Evolutionary conservation across 2,329 filamentous ascomycete species (phyloP).

Genomic region (Cytospora mali): DNA sequence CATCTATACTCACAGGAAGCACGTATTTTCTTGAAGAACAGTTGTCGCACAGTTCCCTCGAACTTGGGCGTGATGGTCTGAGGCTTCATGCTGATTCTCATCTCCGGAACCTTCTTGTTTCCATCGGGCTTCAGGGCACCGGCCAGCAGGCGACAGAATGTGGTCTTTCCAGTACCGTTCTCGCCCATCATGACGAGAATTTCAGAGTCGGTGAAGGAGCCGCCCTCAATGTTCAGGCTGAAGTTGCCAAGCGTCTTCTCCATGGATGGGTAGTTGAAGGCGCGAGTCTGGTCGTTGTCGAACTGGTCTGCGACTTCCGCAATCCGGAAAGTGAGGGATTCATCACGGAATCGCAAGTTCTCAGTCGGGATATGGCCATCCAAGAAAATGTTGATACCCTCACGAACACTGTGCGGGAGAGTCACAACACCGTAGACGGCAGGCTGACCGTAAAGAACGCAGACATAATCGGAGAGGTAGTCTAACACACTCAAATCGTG

Average conservation of each 20-base stretch:
- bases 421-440: slow-evolving; percentile 98
- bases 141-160: slow-evolving; percentile 94
- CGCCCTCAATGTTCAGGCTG: slow-evolving; percentile 77
- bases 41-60: slow-evolving; percentile 90
- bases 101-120: slow-evolving; percentile 76
- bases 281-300: slow-evolving; percentile 78
- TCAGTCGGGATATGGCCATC: slow-evolving; percentile 98
- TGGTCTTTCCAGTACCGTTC: slow-evolving; percentile 99
- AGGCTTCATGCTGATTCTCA: slow-evolving; percentile 99
- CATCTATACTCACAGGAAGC: slow-evolving; percentile 61
- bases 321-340: slow-evolving; percentile 94
- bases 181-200: slow-evolving; percentile 99
- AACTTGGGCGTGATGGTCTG: slow-evolving; percentile 99
- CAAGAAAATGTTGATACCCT: slow-evolving; percentile 95
- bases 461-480: slow-evolving; percentile 98
- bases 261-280: slow-evolving; percentile 87
- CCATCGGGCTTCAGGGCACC: slow-evolving; percentile 91
- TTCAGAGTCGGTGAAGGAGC: slow-evolving; percentile 94
- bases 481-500: slow-evolving; percentile 98
- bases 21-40: slow-evolving; percentile 99
- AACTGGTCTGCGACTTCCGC: slow-evolving; percentile 89
- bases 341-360: slow-evolving; percentile 97
- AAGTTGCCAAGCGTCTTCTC: slow-evolving; percentile 91
- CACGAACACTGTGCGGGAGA: slow-evolving; percentile 90
- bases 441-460: slow-evolving; percentile 92